Conservation (phyloP, 2,329 filamentous ascomycete genomes). For the Verticillium longisporum region DNA sequence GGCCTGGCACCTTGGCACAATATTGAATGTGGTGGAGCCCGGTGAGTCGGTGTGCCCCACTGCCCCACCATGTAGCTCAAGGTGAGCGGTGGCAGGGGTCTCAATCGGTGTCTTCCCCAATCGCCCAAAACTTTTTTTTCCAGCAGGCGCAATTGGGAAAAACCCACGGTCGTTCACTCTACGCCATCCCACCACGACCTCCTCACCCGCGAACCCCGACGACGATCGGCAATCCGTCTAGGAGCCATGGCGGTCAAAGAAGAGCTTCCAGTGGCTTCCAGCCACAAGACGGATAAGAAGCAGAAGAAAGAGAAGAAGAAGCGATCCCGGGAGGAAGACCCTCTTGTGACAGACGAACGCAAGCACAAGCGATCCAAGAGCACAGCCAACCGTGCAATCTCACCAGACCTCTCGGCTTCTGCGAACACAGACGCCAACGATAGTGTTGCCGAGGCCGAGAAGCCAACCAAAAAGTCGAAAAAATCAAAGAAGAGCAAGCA, state of each 20-base stretch:
- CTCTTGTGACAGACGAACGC: constrained; percentile 29
- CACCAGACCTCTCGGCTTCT: neutral
- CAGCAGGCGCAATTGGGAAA: neutral
- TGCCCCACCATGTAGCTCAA: neutral
- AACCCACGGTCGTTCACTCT: neutral
- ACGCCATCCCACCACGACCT: neutral
- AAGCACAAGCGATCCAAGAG: constrained; percentile 45
- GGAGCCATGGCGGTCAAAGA: neutral
- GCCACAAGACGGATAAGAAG: constrained; percentile 29
- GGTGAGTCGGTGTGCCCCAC: neutral
- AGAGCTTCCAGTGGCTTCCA: neutral
- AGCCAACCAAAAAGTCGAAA: constrained; percentile 1
- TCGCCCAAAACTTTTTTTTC: neutral
- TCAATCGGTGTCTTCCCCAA: neutral
- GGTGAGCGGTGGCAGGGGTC: neutral
- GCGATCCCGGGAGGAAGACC: constrained; percentile 36
- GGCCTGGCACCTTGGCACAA: too few species aligned
- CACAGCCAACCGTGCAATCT: constrained; percentile 16
- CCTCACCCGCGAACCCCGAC: neutral
- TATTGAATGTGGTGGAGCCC: neutral
- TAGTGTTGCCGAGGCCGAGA: constrained; percentile 9
- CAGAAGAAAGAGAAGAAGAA: constrained; percentile 35
- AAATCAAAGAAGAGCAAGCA: neutral
- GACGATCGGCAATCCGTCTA: neutral
- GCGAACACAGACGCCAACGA: constrained; percentile 11